phyloP scores from a whole-genome alignment of 1,284 basidiomycete genomes.

The Xanthoconium separans region DNA sequence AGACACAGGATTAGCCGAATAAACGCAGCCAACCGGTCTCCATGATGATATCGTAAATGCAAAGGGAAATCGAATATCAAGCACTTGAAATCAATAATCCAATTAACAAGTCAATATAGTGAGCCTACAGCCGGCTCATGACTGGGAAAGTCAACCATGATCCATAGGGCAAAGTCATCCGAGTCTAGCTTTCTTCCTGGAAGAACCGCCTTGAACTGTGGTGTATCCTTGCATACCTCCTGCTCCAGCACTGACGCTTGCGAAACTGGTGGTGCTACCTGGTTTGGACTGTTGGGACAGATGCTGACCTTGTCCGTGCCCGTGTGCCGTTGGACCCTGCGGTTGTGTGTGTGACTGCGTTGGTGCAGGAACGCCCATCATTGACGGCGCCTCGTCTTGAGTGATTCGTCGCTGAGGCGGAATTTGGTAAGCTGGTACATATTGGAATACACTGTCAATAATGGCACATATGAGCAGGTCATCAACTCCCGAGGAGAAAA shows the following conservation, averaged over 20 bases:
- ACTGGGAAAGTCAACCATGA: too few relatives aligned
- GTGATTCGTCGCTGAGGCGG: constrained; percentile 75
- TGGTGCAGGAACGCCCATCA: constrained; percentile 59
- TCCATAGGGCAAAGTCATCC: constrained; percentile 24
- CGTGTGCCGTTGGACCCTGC: constrained; percentile 35
- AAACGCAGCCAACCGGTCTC: not conserved
- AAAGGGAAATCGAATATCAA: too few relatives aligned
- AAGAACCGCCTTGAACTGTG: constrained; percentile 32
- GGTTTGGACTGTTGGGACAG: constrained; percentile 46
- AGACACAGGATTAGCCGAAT: not conserved
- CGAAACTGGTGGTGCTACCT: constrained; percentile 48
- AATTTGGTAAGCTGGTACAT: constrained; percentile 52
- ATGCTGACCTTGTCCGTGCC: constrained; percentile 41
- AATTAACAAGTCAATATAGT: too few relatives aligned
- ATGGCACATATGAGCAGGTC: not conserved
- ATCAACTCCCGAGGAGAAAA: constrained; percentile 8
- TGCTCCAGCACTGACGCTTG: constrained; percentile 49
- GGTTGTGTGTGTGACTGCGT: constrained; percentile 40
- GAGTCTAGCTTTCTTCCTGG: constrained; percentile 47
- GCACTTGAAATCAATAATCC: too few relatives aligned
- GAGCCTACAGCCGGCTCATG: too few relatives aligned
- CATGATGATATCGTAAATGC: too few relatives aligned
- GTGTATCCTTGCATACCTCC: constrained; percentile 36
- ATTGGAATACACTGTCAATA: constrained; percentile 58
- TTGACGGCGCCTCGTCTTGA: constrained; percentile 75